phyloP scores from a whole-genome alignment of 148 eudicot genomes.

The Selenicereus undatus region DNA sequence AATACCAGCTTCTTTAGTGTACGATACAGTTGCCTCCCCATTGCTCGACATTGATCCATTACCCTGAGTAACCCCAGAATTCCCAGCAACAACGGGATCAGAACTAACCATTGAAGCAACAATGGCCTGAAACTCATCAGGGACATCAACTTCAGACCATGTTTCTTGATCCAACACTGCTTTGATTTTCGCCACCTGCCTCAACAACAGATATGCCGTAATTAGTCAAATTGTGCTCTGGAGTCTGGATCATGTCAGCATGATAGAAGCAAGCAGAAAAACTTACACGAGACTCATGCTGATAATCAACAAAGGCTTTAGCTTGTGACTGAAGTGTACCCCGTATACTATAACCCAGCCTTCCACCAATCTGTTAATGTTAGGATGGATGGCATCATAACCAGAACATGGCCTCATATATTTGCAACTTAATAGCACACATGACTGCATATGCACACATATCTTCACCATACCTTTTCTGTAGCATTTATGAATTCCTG shows the following conservation, averaged over 20 bases:
- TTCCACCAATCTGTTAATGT: slow-evolving; percentile 91
- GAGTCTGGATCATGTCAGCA: background rate
- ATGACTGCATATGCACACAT: background rate
- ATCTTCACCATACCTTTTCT: slow-evolving; percentile 57
- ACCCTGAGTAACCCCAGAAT: slow-evolving; percentile 29
- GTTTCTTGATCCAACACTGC: slow-evolving; percentile 98
- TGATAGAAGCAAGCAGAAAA: slow-evolving; percentile 7
- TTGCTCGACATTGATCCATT: slow-evolving; percentile 32
- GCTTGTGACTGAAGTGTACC: slow-evolving; percentile 98
- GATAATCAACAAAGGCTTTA: slow-evolving; percentile 87
- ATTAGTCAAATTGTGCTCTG: background rate
- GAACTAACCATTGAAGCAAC: slow-evolving; percentile 55
- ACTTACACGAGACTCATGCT: slow-evolving; percentile 93
- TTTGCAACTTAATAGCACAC: slow-evolving; percentile 13
- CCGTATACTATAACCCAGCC: slow-evolving; percentile 96
- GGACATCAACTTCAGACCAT: slow-evolving; percentile 96
- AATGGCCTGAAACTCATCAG: slow-evolving; percentile 90
- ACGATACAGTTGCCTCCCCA: slow-evolving; percentile 33
- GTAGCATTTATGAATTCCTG: slow-evolving; percentile 90
- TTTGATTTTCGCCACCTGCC: slow-evolving; percentile 80
- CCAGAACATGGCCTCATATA: slow-evolving; percentile 18
- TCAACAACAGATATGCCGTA: slow-evolving; percentile 19
- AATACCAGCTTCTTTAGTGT: slow-evolving; percentile 31
- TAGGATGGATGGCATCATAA: slow-evolving; percentile 33
- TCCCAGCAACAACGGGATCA: slow-evolving; percentile 38